Evolutionary conservation across 2,329 filamentous ascomycete genomes (phyloP), one percentile per base, ranked within the genome.

Genomic region (Pseudocercospora crystallina): DNA sequence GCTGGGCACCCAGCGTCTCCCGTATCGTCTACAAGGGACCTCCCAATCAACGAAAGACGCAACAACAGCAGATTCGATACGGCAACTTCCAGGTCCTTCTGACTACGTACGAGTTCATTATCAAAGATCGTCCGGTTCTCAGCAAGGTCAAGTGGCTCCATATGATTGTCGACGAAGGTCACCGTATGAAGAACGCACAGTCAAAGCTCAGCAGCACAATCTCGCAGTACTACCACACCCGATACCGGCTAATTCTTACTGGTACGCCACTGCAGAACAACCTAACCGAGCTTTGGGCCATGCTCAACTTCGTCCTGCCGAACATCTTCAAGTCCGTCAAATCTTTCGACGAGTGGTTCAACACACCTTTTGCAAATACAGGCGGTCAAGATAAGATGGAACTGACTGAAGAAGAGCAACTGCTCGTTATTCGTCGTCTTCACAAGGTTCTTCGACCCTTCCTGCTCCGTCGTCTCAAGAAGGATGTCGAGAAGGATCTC

Each of bases 101-200:
- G 51, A 99, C 94, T 2, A 99, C 94, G 0, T 99, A 99, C 74
- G 94, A 99, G 71, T 99, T 97, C 75, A 95, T 99, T 73, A 99
- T 99, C 81, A 99, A 97, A 76, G 94, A 99, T 67, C 85, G 94
- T 32, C 92, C 92, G 0, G 80, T 99, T 61, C 76, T 99, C 10
- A 95, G 89, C 78, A 97, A 97, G 79, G 92, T 99, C 74, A 97
- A 97, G 74, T 99, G 94, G 94, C 87, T 96, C 64, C 94, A 99
- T 75, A 97, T 99, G 94, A 97, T 99, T 64, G 94, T 99, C 60
- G 94, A 99, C 65, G 94, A 99, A 78, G 94, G 94, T 74, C 94
- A 99, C 72, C 90, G 94, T 70, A 99, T 99, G 94, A 99, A 99
- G 82, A 99, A 99, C 73, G 81, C 89, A 29, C 86, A 94, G 62